Conservation (phyloP, 2,329 filamentous ascomycete species). For the Fusarium cicatricum region DNA sequence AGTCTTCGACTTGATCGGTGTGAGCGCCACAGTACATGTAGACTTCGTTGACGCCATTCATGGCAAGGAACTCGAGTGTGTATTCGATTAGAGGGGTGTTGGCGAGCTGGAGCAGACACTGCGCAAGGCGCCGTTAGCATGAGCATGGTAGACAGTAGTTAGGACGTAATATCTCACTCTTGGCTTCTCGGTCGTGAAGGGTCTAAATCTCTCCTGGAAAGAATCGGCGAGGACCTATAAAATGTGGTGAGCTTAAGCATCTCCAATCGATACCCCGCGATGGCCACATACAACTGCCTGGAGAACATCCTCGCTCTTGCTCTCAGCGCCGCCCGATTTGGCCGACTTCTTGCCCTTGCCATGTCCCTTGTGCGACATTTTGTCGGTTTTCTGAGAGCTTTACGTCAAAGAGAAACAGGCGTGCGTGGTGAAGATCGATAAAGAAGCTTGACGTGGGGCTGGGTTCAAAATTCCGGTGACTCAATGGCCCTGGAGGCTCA, state of each 20-base stretch:
- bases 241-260: constrained; percentile 33
- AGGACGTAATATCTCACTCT: constrained; percentile 66
- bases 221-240: constrained; percentile 86
- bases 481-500: constrained; percentile 35
- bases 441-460: constrained; percentile 26
- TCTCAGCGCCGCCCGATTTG: constrained; percentile 59
- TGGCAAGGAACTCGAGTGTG: constrained; percentile 93
- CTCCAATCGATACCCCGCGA: constrained; percentile 40
- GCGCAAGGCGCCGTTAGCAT: constrained; percentile 32
- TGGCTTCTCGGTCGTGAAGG: constrained; percentile 88
- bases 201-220: constrained; percentile 90
- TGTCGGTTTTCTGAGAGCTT: constrained; percentile 14
- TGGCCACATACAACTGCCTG: constrained; percentile 61
- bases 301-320: constrained; percentile 65
- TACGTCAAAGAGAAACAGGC: constrained; percentile 17
- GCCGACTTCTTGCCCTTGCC: constrained; percentile 62
- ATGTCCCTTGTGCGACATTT: constrained; percentile 59
- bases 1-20: constrained; percentile 84
- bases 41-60: constrained; percentile 93
- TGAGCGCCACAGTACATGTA: constrained; percentile 92
- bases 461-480: constrained; percentile 42
- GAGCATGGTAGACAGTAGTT: not conserved
- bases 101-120: constrained; percentile 92
- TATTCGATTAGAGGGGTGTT: constrained; percentile 98
- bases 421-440: constrained; percentile 28